Conservation (phyloP, 352 stramenopile species). For the Globisporangium uncinulatum region DNA sequence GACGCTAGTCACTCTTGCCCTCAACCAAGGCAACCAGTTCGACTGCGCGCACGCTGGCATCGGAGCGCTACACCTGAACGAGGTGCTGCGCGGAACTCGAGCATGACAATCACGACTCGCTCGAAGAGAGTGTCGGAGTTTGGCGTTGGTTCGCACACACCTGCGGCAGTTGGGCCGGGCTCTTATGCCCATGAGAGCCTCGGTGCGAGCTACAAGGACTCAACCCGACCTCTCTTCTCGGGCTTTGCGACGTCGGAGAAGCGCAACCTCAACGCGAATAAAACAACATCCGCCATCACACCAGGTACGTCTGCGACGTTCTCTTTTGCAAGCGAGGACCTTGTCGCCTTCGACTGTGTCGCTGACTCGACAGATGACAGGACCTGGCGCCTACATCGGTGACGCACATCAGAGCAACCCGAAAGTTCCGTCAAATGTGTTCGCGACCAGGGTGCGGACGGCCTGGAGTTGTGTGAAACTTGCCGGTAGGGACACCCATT, state of each 20-base stretch:
- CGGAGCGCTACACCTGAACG: neutral
- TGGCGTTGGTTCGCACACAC: conserved; percentile 29
- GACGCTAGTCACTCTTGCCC: too few species aligned
- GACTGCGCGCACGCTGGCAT: neutral
- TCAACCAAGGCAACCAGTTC: too few species aligned
- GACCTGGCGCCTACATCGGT: conserved; percentile 53
- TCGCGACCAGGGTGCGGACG: conserved; percentile 51
- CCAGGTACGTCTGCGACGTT: conserved; percentile 22
- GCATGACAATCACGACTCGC: conserved; percentile 76
- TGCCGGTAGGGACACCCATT: neutral
- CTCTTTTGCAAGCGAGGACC: too few species aligned
- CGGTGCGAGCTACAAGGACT: conserved; percentile 41
- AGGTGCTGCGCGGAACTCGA: neutral
- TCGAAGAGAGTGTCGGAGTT: conserved; percentile 71
- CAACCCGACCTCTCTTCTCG: conserved; percentile 40
- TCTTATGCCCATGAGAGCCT: conserved; percentile 51
- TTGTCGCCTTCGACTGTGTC: neutral
- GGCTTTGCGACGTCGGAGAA: conserved; percentile 68
- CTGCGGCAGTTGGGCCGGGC: conserved; percentile 52
- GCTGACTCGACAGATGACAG: conserved; percentile 10
- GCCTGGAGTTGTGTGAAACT: too few species aligned
- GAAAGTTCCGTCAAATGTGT: conserved; percentile 46
- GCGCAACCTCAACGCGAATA: conserved; percentile 75
- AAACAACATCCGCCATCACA: conserved; percentile 68
- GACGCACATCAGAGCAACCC: conserved; percentile 12